phyloP scores from a whole-genome alignment of 108 stramenopile genomes.

The Schizochytrium sp. region DNA sequence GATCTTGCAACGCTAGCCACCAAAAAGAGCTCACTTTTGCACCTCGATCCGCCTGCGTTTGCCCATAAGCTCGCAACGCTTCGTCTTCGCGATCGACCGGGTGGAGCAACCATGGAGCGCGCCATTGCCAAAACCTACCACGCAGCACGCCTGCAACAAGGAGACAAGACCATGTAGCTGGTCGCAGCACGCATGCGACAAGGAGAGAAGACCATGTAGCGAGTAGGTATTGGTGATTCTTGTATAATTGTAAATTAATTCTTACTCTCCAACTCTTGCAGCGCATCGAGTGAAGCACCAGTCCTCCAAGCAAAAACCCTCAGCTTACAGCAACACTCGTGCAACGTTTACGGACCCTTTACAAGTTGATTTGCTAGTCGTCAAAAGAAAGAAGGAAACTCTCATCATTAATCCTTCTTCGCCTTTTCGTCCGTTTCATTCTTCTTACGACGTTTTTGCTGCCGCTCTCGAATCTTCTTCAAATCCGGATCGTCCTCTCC shows the following conservation, averaged over 20 bases:
- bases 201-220: not conserved
- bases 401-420: not conserved
- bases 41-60: not conserved
- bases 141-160: not conserved
- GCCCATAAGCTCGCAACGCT: not conserved
- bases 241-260: not conserved
- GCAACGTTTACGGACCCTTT: not conserved
- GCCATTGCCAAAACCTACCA: not conserved
- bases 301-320: too few relatives aligned
- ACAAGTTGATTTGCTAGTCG: not conserved
- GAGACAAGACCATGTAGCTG: not conserved
- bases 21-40: not conserved
- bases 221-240: not conserved
- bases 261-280: too few relatives aligned
- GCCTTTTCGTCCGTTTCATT: not conserved
- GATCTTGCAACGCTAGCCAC: not conserved
- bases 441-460: not conserved
- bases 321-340: too few relatives aligned
- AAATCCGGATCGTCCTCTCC: not conserved
- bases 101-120: not conserved
- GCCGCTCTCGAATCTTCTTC: not conserved
- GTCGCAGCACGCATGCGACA: not conserved
- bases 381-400: not conserved
- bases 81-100: not conserved
- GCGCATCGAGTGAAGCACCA: too few relatives aligned